Base-by-base conservation (phyloP, 208 protist species). In the Acanthamoeba healyi region DNA sequence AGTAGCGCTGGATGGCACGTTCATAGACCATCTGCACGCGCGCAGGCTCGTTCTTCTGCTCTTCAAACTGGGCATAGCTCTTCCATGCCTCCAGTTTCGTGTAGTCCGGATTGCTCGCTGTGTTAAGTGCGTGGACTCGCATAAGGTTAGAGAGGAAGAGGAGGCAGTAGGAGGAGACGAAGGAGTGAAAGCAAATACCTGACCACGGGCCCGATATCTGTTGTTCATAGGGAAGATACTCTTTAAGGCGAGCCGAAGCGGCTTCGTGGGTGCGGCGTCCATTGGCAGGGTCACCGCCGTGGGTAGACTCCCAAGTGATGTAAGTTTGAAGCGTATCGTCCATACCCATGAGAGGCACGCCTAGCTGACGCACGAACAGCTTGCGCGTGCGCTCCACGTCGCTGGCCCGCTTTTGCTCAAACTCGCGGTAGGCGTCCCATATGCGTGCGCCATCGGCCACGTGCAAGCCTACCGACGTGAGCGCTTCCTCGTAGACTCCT, bases 1-100 rank as follows among this genome's bases (percentile, higher is more conserved):
- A 89, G 56, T 89, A 89, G 56, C 82, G 46, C 54, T 89, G 46
- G 24, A 89, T 15, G 22, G 29, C 82, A 29, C 82, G 82, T 22
- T 89, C 82, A 26, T 89, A 89, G 82, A 89, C 24, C 46, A 61
- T 70, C 34, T 89, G 82, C 15, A 89, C 82, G n/a, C 56, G 82
- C 32, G 82, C 46, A 5, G 82, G 82, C 24, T 89, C 56, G 46
- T 89, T 89, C 56, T 89, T 61, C 56, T 34, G 34, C 56, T 89
- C 82, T 26, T 89, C 82, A 36, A 67, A 89, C 29, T 67, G 82
- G 22, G 38, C 26, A 32, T 89, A 89, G 54, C 54, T 63, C 51
- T 67, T 58, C 82, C 82, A 89, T 29, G 56, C 56, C 22, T 89
- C 82, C 36, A 89, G 82, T 32, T 89, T 89, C 32, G 54, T 89